Evolutionary conservation across 2,329 filamentous ascomycete species (phyloP).

Genomic region (Phoma sp.): DNA sequence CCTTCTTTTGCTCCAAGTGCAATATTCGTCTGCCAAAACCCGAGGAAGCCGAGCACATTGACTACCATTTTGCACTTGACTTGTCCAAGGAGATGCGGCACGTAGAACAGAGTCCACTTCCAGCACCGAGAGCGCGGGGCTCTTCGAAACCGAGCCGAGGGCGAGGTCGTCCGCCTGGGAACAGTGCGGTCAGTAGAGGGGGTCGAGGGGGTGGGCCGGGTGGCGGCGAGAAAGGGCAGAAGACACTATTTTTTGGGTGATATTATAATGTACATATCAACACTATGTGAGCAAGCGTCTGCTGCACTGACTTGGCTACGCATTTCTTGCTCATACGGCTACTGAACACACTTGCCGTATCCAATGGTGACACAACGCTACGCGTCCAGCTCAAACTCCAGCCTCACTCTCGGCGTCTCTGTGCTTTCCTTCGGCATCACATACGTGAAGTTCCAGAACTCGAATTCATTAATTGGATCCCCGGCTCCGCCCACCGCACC

Average conservation of each 20-base stretch:
- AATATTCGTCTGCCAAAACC: conserved; percentile 62
- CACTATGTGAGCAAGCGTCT: no score
- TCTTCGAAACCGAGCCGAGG: conserved; percentile 33
- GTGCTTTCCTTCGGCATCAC: conserved; percentile 39
- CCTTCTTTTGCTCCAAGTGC: conserved; percentile 69
- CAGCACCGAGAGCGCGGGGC: conserved; percentile 13
- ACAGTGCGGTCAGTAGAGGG: conserved; percentile 21
- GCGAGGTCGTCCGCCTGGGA: conserved; percentile 47
- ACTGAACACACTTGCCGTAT: no score
- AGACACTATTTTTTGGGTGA: conserved; percentile 51
- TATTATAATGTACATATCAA: background rate
- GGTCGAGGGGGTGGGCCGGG: conserved; percentile 3
- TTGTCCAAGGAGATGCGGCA: conserved; percentile 66
- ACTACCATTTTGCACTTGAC: conserved; percentile 94
- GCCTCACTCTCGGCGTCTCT: conserved; percentile 31
- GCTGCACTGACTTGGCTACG: background rate
- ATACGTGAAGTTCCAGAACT: conserved; percentile 53
- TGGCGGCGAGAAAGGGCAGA: conserved; percentile 51
- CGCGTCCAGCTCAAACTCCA: conserved; percentile 28
- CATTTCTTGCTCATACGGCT: no score
- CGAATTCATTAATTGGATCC: conserved; percentile 48
- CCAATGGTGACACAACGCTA: background rate
- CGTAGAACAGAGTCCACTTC: conserved; percentile 29
- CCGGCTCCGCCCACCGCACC: conserved; percentile 50
- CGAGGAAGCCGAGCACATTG: conserved; percentile 76